Base-by-base conservation (phyloP, 208 protist species). In the Leishmania martiniquensis region DNA sequence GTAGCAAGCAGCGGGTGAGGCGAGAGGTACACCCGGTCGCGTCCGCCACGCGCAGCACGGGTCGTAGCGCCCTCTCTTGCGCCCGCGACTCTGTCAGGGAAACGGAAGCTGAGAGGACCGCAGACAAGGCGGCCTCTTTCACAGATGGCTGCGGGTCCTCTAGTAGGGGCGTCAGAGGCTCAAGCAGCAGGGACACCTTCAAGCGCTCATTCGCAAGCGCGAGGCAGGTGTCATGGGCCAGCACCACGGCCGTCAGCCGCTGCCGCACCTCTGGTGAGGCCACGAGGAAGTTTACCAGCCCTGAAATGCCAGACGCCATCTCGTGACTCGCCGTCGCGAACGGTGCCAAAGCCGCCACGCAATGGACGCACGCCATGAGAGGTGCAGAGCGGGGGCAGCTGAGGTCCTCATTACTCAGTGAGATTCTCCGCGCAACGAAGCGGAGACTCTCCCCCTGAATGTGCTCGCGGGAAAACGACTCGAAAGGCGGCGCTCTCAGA, bases 121-220 rank as follows among this genome's bases (percentile, higher is more conserved):
- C 86, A 66, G 83, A 83, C 71, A 95, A 76, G 13, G 91, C 87
- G 4, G 84, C 82, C 72, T 92, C 91, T 62, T 89, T 84, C 77
- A 95, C 91, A 13, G 52, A 45, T 60, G 83, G 82, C n/a, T 79
- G 73, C 51, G 17, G 29, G 76, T 95, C 88, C 67, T 84, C 84
- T 29, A 95, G 86, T 17, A 95, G 80, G 1, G 74, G 72, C 42
- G 85, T 32, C 5, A 95, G 82, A 2, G 88, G 82, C 67, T 88
- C 85, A 72, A 87, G 83, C 32, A 95, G 75, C 49, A 88, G 62
- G 22, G 75, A 42, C 9, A 81, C 79, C 49, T 85, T 88, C 55
- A 90, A 72, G 1, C 74, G 74, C 66, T 91, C 87, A 39, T 84
- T 78, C 44, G 72, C 60, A 25, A 86, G 57, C 29, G 81, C 75